Evolutionary conservation across 2,329 filamentous ascomycete species (phyloP), one percentile per base, ranked within the genome.

Genomic region (Ramularia endophylla): DNA sequence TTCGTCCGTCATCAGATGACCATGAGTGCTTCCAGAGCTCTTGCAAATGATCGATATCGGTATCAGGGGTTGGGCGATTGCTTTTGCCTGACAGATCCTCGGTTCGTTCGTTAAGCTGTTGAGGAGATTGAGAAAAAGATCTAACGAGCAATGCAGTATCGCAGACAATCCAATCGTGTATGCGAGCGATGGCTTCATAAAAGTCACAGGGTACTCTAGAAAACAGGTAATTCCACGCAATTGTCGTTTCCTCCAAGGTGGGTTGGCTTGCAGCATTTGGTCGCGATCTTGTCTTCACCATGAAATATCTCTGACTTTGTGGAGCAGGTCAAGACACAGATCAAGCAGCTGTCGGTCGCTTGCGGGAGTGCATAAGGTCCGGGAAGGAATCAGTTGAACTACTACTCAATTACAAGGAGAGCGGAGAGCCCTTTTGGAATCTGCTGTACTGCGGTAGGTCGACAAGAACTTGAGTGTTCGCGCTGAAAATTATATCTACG

Each of bases 41-140:
- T 78, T 3, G 64, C 69, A 2, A 56, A 64, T 4, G 60, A 66
- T 43, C 54, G 55, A 53, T 64, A 37, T 17, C 62, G 55, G 44
- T 80, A 72, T 39, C 70, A 71, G 2, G 78, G 78, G 0, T 65
- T 81, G 0, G 77, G 75, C 7, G 69, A 75, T 36, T 75, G 75
- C 16, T 80, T 81, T 48, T 77, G 75, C 41, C 55, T 81, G 12
- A 77, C 73, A 1, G 72, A 80, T 50, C 72, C 73, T 9, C 51
- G 40, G 57, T 61, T 35, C 16, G 30, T 27, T 13, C 27, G 30
- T 8, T 27, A n/a, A n/a, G 32, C 7, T 3, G 13, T 7, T 17
- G 3, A 11, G 7, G 13, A 13, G 4, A 17, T 8, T 11, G 30
- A 12, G 12, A 32, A 17, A 3, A 2, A 17, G 3, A 4, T 8